Evolutionary conservation across 2,329 filamentous ascomycete genomes (phyloP).

Genomic region (Ustilaginoidea virens): DNA sequence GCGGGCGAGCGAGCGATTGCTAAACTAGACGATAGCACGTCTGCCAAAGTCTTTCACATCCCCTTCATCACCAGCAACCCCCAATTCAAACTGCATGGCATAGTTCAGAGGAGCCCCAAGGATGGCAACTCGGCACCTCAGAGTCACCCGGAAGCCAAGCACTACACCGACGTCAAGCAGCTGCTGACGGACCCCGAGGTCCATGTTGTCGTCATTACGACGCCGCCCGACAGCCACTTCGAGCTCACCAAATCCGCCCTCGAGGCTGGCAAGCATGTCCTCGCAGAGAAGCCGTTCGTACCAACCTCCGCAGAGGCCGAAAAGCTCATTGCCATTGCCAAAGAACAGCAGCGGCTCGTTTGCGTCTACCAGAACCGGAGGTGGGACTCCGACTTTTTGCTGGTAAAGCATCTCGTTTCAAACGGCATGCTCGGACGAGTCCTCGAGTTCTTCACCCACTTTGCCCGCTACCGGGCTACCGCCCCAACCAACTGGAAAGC

Average conservation of each 20-base stretch:
- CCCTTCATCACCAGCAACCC: conserved; percentile 55
- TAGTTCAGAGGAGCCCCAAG: conserved; percentile 59
- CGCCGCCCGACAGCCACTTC: conserved; percentile 58
- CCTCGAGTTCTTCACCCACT: conserved; percentile 66
- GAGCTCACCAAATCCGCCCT: conserved; percentile 48
- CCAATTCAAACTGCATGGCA: conserved; percentile 52
- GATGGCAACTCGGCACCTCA: conserved; percentile 48
- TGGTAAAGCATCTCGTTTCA: conserved; percentile 45
- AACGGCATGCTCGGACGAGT: conserved; percentile 51
- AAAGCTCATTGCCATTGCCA: conserved; percentile 40
- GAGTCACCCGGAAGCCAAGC: conserved; percentile 50
- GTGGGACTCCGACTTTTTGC: conserved; percentile 65
- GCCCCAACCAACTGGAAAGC: conserved; percentile 53
- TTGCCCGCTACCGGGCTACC: conserved; percentile 55
- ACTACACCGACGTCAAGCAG: conserved; percentile 45
- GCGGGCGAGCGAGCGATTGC: too few relatives aligned
- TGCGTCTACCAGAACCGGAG: conserved; percentile 65
- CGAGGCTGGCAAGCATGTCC: conserved; percentile 57
- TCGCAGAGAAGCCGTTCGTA: conserved; percentile 75
- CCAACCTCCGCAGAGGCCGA: conserved; percentile 54
- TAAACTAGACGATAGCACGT: conserved; percentile 23
- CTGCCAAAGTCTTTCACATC: conserved; percentile 73
- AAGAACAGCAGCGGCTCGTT: conserved; percentile 33
- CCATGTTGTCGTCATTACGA: conserved; percentile 56
- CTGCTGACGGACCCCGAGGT: conserved; percentile 50